A percentile compares a stretch with the other conserved stretches of the same genome.
Conservation (phyloP, 2,329 filamentous ascomycete species). For the Penicillium palitans region DNA sequence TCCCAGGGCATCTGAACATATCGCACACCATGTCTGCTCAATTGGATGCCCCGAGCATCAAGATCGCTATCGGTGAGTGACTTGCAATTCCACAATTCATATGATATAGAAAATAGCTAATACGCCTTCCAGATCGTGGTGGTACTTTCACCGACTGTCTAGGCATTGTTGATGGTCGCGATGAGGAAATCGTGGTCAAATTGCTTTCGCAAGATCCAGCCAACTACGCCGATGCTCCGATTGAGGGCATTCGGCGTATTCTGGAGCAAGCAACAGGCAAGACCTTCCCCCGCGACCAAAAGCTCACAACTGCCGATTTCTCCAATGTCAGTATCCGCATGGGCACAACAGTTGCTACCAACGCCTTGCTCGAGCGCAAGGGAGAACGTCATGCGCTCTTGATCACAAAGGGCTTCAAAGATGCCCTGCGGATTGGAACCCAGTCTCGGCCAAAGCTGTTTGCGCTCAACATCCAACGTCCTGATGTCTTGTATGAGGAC, state of each 20-base stretch:
- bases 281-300: slow-evolving; percentile 48
- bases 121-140: slow-evolving; percentile 57
- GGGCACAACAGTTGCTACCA: slow-evolving; percentile 89
- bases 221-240: slow-evolving; percentile 87
- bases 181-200: slow-evolving; percentile 79
- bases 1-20: not conserved
- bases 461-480: slow-evolving; percentile 77
- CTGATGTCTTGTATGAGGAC: slow-evolving; percentile 52
- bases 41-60: slow-evolving; percentile 16
- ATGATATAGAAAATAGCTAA: not conserved
- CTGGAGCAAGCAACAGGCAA: slow-evolving; percentile 72
- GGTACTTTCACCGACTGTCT: slow-evolving; percentile 94
- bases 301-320: slow-evolving; percentile 42
- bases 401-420: slow-evolving; percentile 77
- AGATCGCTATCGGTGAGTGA: slow-evolving; percentile 23
- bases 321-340: slow-evolving; percentile 68
- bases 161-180: slow-evolving; percentile 69
- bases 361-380: slow-evolving; percentile 81
- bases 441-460: slow-evolving; percentile 84
- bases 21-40: slow-evolving; percentile 15
- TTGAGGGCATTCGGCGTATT: slow-evolving; percentile 85
- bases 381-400: slow-evolving; percentile 80
- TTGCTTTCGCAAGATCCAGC: slow-evolving; percentile 84
- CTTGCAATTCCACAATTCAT: not conserved
- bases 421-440: slow-evolving; percentile 83